Percentiles rank a stretch among this genome's conserved stretches.
Evolutionary conservation across 805 yeast genomes (phyloP).

Genomic region (Candida oleophila): DNA sequence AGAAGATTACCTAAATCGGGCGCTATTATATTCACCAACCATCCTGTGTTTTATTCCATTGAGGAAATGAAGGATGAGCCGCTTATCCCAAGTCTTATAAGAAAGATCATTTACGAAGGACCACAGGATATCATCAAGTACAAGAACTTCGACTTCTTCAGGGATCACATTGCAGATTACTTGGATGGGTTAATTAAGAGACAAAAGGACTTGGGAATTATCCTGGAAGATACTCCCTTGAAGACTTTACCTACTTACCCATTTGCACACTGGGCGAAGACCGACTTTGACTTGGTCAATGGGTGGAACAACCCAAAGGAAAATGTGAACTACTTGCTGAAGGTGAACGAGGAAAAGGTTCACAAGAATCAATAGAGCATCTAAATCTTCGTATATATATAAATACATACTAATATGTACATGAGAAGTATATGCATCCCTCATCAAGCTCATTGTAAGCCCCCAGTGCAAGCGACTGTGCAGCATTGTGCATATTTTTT

Average conservation of each 20-base stretch:
- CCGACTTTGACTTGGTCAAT: slow-evolving; percentile 37
- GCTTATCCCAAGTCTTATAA: slow-evolving; percentile 70
- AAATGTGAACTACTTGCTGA: slow-evolving; percentile 21
- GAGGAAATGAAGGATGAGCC: slow-evolving; percentile 81
- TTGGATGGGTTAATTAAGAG: slow-evolving; percentile 56
- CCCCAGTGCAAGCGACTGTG: too few species aligned
- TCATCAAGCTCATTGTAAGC: too few species aligned
- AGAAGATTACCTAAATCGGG: slow-evolving; percentile 62
- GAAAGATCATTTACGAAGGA: slow-evolving; percentile 62
- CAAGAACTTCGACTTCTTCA: slow-evolving; percentile 56
- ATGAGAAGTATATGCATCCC: neutral
- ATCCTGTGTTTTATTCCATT: slow-evolving; percentile 73
- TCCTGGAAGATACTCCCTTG: slow-evolving; percentile 53
- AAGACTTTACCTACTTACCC: slow-evolving; percentile 63
- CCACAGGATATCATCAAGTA: slow-evolving; percentile 66
- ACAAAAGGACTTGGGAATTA: slow-evolving; percentile 57
- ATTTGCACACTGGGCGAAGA: slow-evolving; percentile 56
- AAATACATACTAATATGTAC: neutral
- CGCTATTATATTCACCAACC: slow-evolving; percentile 73
- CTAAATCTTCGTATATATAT: neutral
- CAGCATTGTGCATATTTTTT: too few species aligned
- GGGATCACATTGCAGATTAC: slow-evolving; percentile 60
- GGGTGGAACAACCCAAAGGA: slow-evolving; percentile 40
- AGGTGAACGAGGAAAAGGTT: slow-evolving; percentile 17
- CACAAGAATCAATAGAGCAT: neutral